These are phyloP conservation scores for Ogataea nitratoaversa DNA, from an alignment of 805 yeast genomes.

Conservation along the genomic window DNA sequence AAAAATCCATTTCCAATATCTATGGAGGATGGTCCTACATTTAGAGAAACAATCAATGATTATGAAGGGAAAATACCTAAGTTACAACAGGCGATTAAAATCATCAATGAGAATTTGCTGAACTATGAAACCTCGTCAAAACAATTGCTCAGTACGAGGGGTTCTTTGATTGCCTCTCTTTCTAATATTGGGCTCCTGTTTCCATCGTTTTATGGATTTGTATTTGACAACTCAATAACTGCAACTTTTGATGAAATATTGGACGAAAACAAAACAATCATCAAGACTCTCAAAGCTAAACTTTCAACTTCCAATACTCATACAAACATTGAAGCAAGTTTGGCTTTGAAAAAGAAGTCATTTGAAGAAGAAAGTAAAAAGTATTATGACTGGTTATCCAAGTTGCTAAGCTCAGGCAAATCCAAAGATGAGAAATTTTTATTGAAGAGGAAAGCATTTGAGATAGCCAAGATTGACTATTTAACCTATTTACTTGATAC, in stretches of 20 bases:
- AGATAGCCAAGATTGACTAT: conserved; percentile 29
- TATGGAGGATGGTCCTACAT: conserved; percentile 35
- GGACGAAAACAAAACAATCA: conserved; percentile 15
- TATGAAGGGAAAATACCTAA: conserved; percentile 25
- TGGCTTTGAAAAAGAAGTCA: conserved; percentile 18
- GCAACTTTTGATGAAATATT: conserved; percentile 11
- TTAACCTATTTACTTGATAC: conserved; percentile 27
- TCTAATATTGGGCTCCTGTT: conserved; percentile 7
- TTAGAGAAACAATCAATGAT: conserved; percentile 25
- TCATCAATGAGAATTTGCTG: conserved; percentile 12
- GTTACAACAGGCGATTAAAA: conserved; percentile 14
- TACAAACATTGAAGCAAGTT: conserved; percentile 12
- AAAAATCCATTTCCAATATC: conserved; percentile 26
- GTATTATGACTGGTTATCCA: conserved; percentile 34
- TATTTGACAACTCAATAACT: conserved; percentile 10
- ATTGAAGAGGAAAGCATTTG: conserved; percentile 27
- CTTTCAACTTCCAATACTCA: conserved; percentile 7
- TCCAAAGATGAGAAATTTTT: conserved; percentile 31
- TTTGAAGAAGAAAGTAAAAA: conserved; percentile 36
- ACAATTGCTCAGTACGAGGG: conserved; percentile 13
- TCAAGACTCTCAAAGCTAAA: conserved; percentile 14
- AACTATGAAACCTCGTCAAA: conserved; percentile 18
- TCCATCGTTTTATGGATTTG: conserved; percentile 14
- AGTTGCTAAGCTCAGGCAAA: conserved; percentile 31
- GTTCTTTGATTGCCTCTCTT: conserved; percentile 9